Evolutionary conservation across 148 eudicot species (phyloP), one percentile per base, ranked within the genome.

Genomic region (Rhododendron williamsianum): DNA sequence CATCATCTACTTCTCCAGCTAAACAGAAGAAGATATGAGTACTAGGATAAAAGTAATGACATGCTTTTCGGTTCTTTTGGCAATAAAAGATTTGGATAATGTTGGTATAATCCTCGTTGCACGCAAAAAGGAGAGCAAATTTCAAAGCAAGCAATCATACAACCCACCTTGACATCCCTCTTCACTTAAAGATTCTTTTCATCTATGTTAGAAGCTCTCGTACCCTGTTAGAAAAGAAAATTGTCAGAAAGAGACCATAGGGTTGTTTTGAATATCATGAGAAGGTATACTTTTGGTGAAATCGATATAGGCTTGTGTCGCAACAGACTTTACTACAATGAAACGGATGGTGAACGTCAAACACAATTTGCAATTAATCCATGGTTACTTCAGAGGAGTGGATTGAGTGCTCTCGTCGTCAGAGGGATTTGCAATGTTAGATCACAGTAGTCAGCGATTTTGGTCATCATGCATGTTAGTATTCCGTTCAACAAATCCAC

Each of bases 321-420:
- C 89, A 27, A 91, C 99, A 65, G 90, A 88, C 88, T 95, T 95
- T 78, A 85, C 85, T 80, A 94, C 99, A 41, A 76, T 96, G 78
- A 95, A 93, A 87, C 86, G 92, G 78, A 91, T 95, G 90, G 90
- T 93, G 36, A 86, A 91, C 82, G 90, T 94, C 51, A 95, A 91
- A 87, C 96, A 93, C 89, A 91, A 92, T 90, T 90, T 97, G 89
- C 96, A 93, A n/a, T n/a, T n/a, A n/a, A 72, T 93, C 96, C 80
- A 90, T 95, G 90, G 93, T 97, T 86, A 95, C 98, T 15, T 95
- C 99, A 72, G 98, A 92, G 87, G 99, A 97, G 86, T 97, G 99
- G 98, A 92, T 95, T 86, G 96, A 93, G 88, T 93, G 98, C 51
- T 91, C 91, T 76, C 94, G 91, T 86, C 0, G 52, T 87, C 92